Evolutionary conservation across 1,284 basidiomycete species (phyloP).

Genomic region (Boletellus deceptivus): DNA sequence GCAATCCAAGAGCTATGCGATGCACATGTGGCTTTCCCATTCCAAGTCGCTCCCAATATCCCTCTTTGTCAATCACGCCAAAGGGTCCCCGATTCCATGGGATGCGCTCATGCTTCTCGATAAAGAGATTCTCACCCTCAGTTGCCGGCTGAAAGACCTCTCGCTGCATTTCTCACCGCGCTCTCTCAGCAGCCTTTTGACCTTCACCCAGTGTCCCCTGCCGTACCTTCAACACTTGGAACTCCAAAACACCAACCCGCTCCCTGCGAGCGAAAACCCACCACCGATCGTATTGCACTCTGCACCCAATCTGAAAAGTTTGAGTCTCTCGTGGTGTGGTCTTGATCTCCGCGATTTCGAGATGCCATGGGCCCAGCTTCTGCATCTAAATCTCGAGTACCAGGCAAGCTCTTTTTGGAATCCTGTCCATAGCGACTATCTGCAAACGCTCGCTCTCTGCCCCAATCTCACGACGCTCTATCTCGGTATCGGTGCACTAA

Average conservation of each 20-base stretch:
- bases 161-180: constrained; percentile 24
- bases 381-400: constrained; percentile 28
- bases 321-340: constrained; percentile 30
- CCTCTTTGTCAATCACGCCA: constrained; percentile 24
- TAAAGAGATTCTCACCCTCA: constrained; percentile 28
- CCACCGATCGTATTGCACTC: constrained; percentile 26
- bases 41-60: constrained; percentile 31
- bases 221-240: constrained; percentile 29
- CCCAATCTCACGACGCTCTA: constrained; percentile 28
- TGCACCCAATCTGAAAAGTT: constrained; percentile 28
- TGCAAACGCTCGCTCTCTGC: constrained; percentile 24
- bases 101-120: constrained; percentile 32
- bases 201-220: constrained; percentile 28
- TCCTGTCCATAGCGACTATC: constrained; percentile 30
- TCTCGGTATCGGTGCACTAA: constrained; percentile 25
- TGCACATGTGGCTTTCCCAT: constrained; percentile 32
- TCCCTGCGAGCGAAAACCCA: constrained; percentile 27
- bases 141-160: constrained; percentile 21
- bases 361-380: constrained; percentile 31
- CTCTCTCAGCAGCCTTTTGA: constrained; percentile 28
- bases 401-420: constrained; percentile 32
- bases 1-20: constrained; percentile 25
- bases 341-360: constrained; percentile 30
- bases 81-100: constrained; percentile 25
- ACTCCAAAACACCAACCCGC: constrained; percentile 25